A percentile compares a stretch with the other conserved stretches of the same genome.
Evolutionary conservation across 2,329 filamentous ascomycete species (phyloP).

Genomic region (Paraconiothyrium brasiliense): DNA sequence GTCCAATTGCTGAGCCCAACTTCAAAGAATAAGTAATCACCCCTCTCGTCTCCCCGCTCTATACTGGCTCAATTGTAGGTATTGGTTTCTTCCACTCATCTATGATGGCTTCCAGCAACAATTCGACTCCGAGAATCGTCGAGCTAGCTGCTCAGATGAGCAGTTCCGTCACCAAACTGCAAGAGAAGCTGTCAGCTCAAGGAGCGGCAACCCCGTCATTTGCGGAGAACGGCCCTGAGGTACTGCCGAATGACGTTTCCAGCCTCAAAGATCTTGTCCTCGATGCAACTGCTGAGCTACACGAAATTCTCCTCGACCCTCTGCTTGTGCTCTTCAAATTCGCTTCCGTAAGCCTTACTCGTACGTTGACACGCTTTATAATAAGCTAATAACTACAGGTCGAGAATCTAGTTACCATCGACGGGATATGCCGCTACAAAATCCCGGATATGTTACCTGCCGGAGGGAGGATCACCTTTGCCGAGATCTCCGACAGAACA

Average conservation of each 20-base stretch:
- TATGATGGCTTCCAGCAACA: constrained; percentile 18
- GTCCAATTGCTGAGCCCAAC: background rate
- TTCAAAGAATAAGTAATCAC: background rate
- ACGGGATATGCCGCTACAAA: constrained; percentile 20
- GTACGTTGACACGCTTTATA: background rate
- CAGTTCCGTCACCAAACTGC: constrained; percentile 20
- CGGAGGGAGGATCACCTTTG: constrained; percentile 21
- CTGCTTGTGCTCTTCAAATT: constrained; percentile 24
- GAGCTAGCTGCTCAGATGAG: constrained; percentile 27
- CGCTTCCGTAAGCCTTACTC: constrained; percentile 15
- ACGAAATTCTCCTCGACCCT: constrained; percentile 26
- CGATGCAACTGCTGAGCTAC: constrained; percentile 27
- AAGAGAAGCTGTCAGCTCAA: constrained; percentile 24
- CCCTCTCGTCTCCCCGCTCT: constrained; percentile 4
- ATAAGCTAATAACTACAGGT: constrained; percentile 16
- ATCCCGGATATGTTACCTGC: constrained; percentile 25
- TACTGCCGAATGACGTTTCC: constrained; percentile 17
- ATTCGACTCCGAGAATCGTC: constrained; percentile 23
- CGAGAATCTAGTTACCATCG: constrained; percentile 19
- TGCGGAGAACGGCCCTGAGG: constrained; percentile 18
- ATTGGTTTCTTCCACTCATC: constrained; percentile 12
- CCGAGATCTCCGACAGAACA: constrained; percentile 23
- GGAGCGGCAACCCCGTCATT: constrained; percentile 24
- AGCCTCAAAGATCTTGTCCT: constrained; percentile 21
- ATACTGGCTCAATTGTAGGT: too few species aligned